Conservation (phyloP, 1,284 basidiomycete genomes). For the Moniliophthora roreri region DNA sequence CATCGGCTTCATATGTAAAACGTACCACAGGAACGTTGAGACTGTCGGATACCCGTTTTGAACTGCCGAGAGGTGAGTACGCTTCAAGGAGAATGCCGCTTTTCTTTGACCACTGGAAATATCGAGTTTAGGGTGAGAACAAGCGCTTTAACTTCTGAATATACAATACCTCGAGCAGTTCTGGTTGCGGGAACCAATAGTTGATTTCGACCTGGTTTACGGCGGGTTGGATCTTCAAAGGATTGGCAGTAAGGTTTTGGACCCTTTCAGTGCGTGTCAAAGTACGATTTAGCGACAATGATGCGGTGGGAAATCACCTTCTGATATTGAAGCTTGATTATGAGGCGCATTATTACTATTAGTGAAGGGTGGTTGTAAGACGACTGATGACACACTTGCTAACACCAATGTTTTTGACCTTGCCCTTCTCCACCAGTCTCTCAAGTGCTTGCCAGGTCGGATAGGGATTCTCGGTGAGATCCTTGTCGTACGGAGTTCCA, state of each 20-base stretch:
- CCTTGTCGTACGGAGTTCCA: slow-evolving; percentile 51
- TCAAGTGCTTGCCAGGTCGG: slow-evolving; percentile 87
- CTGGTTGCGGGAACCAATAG: slow-evolving; percentile 81
- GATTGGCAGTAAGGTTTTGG: slow-evolving; percentile 1
- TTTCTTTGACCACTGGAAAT: slow-evolving; percentile 56
- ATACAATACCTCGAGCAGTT: slow-evolving; percentile 62
- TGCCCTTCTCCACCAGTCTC: slow-evolving; percentile 73
- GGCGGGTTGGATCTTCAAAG: slow-evolving; percentile 50
- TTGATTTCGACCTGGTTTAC: slow-evolving; percentile 84
- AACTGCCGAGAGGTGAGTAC: slow-evolving; percentile 79
- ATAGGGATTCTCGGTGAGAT: slow-evolving; percentile 70
- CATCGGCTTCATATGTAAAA: neutral
- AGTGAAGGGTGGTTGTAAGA: slow-evolving; percentile 1
- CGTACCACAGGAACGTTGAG: slow-evolving; percentile 55
- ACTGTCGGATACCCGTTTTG: slow-evolving; percentile 53
- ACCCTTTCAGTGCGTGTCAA: neutral
- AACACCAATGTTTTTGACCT: slow-evolving; percentile 82
- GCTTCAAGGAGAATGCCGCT: slow-evolving; percentile 71
- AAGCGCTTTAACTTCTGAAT: neutral
- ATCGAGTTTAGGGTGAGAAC: neutral
- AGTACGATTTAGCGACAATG: neutral
- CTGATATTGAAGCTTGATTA: slow-evolving; percentile 54
- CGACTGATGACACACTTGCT: slow-evolving; percentile 53
- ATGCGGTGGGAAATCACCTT: slow-evolving; percentile 7
- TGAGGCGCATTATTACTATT: no score